phyloP scores from a whole-genome alignment of 2,329 filamentous ascomycete species.

The Penicillium sp. region DNA sequence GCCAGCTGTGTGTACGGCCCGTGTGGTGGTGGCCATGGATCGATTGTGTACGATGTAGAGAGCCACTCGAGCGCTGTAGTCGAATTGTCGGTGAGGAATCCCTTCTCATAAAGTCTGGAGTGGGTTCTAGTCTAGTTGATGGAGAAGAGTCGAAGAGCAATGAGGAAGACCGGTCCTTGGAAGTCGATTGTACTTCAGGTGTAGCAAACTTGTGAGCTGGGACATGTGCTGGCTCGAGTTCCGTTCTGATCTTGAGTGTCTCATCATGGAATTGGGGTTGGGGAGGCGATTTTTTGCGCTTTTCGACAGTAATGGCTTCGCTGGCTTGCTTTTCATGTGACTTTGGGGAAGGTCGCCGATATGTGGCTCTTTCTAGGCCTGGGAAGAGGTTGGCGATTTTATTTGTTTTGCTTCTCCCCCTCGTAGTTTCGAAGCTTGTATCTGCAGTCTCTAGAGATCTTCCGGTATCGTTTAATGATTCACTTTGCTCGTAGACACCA shows the following conservation, averaged over 20 bases:
- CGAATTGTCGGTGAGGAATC: not conserved
- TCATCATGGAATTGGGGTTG: not conserved
- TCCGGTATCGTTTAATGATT: not conserved
- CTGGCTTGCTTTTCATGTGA: conserved; percentile 20
- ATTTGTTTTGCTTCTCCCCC: conserved; percentile 16
- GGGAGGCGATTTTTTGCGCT: not conserved
- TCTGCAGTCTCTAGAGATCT: not conserved
- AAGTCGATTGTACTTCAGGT: conserved; percentile 1
- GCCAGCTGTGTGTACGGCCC: conserved; percentile 26
- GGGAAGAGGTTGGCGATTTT: conserved; percentile 34
- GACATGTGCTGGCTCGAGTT: conserved; percentile 14
- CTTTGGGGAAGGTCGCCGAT: conserved; percentile 22
- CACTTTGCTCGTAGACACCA: conserved; percentile 2
- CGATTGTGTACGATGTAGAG: conserved; percentile 32
- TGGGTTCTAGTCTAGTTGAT: conserved; percentile 19
- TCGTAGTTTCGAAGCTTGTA: not conserved
- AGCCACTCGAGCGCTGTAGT: conserved; percentile 20
- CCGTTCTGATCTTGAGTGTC: not conserved
- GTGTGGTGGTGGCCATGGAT: conserved; percentile 35
- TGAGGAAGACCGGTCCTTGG: conserved; percentile 42
- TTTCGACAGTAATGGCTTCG: conserved; percentile 7
- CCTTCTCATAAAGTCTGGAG: conserved; percentile 6
- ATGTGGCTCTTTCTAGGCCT: conserved; percentile 30
- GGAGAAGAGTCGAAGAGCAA: conserved; percentile 42
- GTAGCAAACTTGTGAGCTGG: conserved; percentile 23